Percentiles rank a stretch among this genome's conserved stretches.
Conservation (phyloP, 2,329 filamentous ascomycete species). For the Colletotrichum lindemuthianum region DNA sequence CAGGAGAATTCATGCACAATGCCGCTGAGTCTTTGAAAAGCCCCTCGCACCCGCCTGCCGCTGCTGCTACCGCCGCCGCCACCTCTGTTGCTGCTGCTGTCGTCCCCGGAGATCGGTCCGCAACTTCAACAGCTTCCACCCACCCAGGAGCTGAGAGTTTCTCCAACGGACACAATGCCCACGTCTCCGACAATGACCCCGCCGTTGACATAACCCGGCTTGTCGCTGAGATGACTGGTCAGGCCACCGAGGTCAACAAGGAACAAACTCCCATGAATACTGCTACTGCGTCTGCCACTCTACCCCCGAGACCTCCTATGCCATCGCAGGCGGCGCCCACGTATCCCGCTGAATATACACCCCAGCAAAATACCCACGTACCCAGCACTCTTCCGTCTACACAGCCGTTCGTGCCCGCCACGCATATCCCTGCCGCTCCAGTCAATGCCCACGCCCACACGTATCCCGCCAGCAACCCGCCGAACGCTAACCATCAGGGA, state of each 20-base stretch:
- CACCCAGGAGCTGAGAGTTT: constrained; percentile 42
- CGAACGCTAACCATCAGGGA: constrained; percentile 60
- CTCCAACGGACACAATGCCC: constrained; percentile 42
- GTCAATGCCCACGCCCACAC: constrained; percentile 47
- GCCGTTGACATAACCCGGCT: constrained; percentile 53
- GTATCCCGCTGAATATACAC: constrained; percentile 42
- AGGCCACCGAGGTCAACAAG: constrained; percentile 42
- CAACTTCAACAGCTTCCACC: constrained; percentile 38
- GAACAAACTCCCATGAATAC: constrained; percentile 14
- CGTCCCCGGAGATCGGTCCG: constrained; percentile 36
- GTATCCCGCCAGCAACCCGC: constrained; percentile 42
- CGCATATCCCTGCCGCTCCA: constrained; percentile 40
- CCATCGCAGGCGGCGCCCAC: constrained; percentile 50
- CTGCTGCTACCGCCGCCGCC: constrained; percentile 46
- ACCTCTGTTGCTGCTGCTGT: constrained; percentile 39
- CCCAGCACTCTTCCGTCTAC: constrained; percentile 45
- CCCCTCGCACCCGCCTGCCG: constrained; percentile 42
- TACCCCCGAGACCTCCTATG: constrained; percentile 58
- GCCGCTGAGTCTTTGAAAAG: constrained; percentile 50
- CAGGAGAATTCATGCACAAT: constrained; percentile 55
- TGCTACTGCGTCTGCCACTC: constrained; percentile 50
- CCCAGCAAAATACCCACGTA: constrained; percentile 48
- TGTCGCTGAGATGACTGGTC: constrained; percentile 53
- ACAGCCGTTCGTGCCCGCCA: constrained; percentile 44
- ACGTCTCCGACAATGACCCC: constrained; percentile 43